These are phyloP conservation scores for Sanghuangporus weigelae DNA, from an alignment of 1,284 basidiomycete genomes.

Conservation along the genomic window DNA sequence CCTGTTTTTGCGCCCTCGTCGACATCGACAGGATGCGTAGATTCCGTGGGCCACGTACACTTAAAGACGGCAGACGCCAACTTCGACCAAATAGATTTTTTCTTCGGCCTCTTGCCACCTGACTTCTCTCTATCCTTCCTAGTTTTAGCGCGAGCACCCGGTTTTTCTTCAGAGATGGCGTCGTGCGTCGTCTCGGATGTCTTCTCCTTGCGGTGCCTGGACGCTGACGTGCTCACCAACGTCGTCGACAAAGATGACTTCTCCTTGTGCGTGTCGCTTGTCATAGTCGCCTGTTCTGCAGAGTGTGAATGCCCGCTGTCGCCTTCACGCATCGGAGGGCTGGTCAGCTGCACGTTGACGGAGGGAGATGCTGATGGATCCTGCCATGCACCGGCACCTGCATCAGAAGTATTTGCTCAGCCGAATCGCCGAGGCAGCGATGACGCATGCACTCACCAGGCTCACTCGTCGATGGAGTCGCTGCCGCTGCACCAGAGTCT, in stretches of 20 bases:
- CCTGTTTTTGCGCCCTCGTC: slow-evolving; percentile 21
- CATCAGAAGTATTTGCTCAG: slow-evolving; percentile 1
- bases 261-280: slow-evolving; percentile 31
- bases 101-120: slow-evolving; percentile 10
- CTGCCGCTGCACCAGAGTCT: not conserved
- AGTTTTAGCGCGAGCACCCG: not conserved
- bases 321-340: slow-evolving; percentile 6
- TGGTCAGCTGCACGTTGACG: not conserved
- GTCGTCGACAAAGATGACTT: slow-evolving; percentile 39
- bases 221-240: slow-evolving; percentile 29
- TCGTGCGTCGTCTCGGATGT: slow-evolving; percentile 33
- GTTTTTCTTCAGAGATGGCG: slow-evolving; percentile 28
- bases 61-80: slow-evolving; percentile 15
- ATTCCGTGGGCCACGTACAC: slow-evolving; percentile 39
- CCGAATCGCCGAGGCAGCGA: not conserved
- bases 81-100: slow-evolving; percentile 16
- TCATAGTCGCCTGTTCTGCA: slow-evolving; percentile 13
- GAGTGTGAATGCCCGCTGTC: slow-evolving; percentile 12
- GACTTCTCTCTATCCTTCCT: not conserved
- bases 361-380: slow-evolving; percentile 8
- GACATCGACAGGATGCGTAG: slow-evolving; percentile 32
- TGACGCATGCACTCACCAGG: slow-evolving; percentile 7
- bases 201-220: slow-evolving; percentile 32
- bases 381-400: slow-evolving; percentile 17
- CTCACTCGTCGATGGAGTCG: not conserved